Evolutionary conservation across 768 basidiomycete genomes (phyloP).

Genomic region (Auricularia sp.): DNA sequence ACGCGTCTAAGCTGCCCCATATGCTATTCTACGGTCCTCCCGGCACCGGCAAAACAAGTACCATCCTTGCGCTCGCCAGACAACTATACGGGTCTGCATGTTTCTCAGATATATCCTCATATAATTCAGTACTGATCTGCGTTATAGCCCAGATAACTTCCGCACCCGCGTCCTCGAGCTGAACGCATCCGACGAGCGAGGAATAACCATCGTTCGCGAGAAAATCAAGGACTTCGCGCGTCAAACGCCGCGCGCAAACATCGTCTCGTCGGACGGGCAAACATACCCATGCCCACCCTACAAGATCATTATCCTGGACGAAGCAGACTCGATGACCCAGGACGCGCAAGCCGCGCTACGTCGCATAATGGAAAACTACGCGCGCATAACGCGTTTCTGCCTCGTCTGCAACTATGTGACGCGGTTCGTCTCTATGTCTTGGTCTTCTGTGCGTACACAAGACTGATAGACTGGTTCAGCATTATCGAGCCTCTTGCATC

Average conservation of each 20-base stretch:
- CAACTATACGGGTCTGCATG: slow-evolving; percentile 84
- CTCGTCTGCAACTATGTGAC: slow-evolving; percentile 99
- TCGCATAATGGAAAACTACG: slow-evolving; percentile 99
- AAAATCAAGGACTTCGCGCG: slow-evolving; percentile 98
- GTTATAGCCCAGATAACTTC: slow-evolving; percentile 81
- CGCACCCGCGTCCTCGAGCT: slow-evolving; percentile 87
- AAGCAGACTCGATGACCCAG: slow-evolving; percentile 99
- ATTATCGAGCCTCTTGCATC: slow-evolving; percentile 98
- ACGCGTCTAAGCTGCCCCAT: slow-evolving; percentile 68
- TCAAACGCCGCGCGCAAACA: slow-evolving; percentile 77
- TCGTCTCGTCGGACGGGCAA: slow-evolving; percentile 62
- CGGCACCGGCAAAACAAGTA: slow-evolving; percentile 97
- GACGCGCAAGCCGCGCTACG: slow-evolving; percentile 95
- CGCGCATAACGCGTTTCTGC: slow-evolving; percentile 93
- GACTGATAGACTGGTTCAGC: slow-evolving; percentile 29
- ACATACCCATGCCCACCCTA: slow-evolving; percentile 93
- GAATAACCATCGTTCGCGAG: slow-evolving; percentile 92
- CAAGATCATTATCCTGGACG: slow-evolving; percentile 97
- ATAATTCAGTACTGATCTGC: neutral
- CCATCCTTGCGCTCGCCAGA: slow-evolving; percentile 85
- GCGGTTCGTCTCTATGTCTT: slow-evolving; percentile 40
- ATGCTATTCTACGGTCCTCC: slow-evolving; percentile 99
- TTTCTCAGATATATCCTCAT: neutral
- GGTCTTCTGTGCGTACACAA: neutral
- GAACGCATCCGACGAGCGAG: slow-evolving; percentile 97